These are phyloP conservation scores for Mimosa pudica DNA, from an alignment of 306 rosid genomes.

Conservation along the genomic window DNA sequence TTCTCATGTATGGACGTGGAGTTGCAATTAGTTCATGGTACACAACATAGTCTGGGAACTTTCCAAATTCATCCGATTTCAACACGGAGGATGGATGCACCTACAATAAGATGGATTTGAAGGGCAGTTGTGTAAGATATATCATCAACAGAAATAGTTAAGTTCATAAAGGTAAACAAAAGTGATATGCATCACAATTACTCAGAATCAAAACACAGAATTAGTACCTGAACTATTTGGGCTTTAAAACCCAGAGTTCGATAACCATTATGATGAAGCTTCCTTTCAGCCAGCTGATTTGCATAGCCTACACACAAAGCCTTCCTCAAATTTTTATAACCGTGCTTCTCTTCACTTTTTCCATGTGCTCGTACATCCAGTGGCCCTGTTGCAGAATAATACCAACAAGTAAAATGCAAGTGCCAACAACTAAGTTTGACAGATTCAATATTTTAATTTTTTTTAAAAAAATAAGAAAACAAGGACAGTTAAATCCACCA, in stretches of 20 bases:
- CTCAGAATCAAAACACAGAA: conserved; percentile 18
- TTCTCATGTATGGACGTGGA: conserved; percentile 81
- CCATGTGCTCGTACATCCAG: conserved; percentile 58
- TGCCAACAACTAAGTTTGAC: conserved; percentile 16
- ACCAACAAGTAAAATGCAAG: background rate
- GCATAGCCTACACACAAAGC: conserved; percentile 92
- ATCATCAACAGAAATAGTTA: conserved; percentile 14
- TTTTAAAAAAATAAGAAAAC: background rate
- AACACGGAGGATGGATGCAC: conserved; percentile 85
- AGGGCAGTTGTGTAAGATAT: conserved; percentile 30
- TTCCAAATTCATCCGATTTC: conserved; percentile 74
- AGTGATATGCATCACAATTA: conserved; percentile 15
- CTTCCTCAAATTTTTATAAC: conserved; percentile 78
- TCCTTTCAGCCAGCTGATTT: conserved; percentile 95
- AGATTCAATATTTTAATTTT: conserved; percentile 13
- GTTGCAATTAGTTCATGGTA: conserved; percentile 93
- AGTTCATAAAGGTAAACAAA: conserved; percentile 24
- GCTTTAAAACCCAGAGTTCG: conserved; percentile 86
- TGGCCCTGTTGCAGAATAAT: conserved; percentile 49
- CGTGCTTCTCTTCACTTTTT: conserved; percentile 52
- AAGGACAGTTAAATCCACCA: background rate
- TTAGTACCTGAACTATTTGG: conserved; percentile 88
- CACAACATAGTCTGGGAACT: conserved; percentile 84
- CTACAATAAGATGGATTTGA: conserved; percentile 41
- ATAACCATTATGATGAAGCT: conserved; percentile 93